Evolutionary conservation across 2,329 filamentous ascomycete species (phyloP), one percentile per base, ranked within the genome.

Genomic region (Pseudocercospora crystallina): DNA sequence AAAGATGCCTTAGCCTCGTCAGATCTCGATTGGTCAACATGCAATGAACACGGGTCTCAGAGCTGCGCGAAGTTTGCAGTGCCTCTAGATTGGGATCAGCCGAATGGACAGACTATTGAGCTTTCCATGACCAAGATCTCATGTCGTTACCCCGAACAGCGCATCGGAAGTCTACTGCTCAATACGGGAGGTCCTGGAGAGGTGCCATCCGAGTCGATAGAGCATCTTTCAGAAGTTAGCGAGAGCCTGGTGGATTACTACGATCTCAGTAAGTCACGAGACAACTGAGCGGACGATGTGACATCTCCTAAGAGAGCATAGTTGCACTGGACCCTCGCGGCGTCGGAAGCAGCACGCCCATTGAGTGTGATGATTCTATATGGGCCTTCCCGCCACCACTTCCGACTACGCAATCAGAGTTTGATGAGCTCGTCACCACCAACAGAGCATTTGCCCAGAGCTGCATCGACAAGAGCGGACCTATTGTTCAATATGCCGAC

Each of bases 401-500:
- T n/a, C 72, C 73, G 3, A 65, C 62, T 37, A 74, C 70, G 1
- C 57, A 71, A 20, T 62, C 62, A 3, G 66, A 72, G 40, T 73
- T 68, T 47, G 61, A 73, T 13, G 56, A 61, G 12, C 57, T 77
- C 9, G 60, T 73, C 5, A 58, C 65, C 8, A 67, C 71, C 54
- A 76, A 74, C 60, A 65, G 64, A 47, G 63, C 64, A 2, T 59
- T 77, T 5, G 72, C 68, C 8, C 61, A 69, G 34, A 73, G 68
- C 54, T 77, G 75, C 54, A 54, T 60, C 2, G 58, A 70, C 8
- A 49, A 67, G 38, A 75, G 71, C 1, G 74, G 74, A 0, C 60
- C 61, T 2, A 50, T 76, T 1, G 45, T 77, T 42, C 64, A 73
- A 20, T 71, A 72, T 54, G 57, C 78, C 30, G 74, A 77, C 57